phyloP scores from a whole-genome alignment of 371 early-diverging fungal species.

The Cokeromyces recurvatus region DNA sequence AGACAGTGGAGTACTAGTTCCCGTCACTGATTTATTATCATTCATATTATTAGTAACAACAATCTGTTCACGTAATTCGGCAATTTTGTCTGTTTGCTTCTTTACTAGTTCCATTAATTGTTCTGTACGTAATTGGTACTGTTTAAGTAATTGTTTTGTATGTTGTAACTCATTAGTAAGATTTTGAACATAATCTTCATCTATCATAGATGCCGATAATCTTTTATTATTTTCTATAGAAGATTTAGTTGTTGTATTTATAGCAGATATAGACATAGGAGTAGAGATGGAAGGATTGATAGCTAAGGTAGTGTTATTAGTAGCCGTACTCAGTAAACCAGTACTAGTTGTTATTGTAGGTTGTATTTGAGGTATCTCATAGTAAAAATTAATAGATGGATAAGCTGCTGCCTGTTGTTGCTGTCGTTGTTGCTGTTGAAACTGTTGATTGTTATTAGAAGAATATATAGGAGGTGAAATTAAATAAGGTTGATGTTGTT shows the following conservation, averaged over 20 bases:
- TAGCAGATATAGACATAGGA: conserved; percentile 1
- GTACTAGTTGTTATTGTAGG: too few species aligned
- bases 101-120: conserved; percentile 22
- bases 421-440: not conserved
- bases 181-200: conserved; percentile 19
- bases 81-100: conserved; percentile 22
- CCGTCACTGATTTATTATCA: too few species aligned
- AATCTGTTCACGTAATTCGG: conserved; percentile 22
- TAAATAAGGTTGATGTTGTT: conserved; percentile 1
- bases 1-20: too few species aligned
- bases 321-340: too few species aligned
- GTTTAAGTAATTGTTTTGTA: conserved; percentile 15
- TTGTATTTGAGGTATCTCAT: not conserved
- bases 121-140: conserved; percentile 22
- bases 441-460: conserved; percentile 7
- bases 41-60: not conserved
- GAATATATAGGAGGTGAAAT: conserved; percentile 12
- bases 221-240: too few species aligned
- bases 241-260: too few species aligned
- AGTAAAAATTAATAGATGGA: too few species aligned
- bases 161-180: conserved; percentile 17
- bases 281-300: too few species aligned
- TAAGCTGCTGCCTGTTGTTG: not conserved
- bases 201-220: conserved; percentile 5
- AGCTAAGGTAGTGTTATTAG: too few species aligned